phyloP scores from a whole-genome alignment of 1,284 basidiomycete species.

The Microbotryum intermedium region DNA sequence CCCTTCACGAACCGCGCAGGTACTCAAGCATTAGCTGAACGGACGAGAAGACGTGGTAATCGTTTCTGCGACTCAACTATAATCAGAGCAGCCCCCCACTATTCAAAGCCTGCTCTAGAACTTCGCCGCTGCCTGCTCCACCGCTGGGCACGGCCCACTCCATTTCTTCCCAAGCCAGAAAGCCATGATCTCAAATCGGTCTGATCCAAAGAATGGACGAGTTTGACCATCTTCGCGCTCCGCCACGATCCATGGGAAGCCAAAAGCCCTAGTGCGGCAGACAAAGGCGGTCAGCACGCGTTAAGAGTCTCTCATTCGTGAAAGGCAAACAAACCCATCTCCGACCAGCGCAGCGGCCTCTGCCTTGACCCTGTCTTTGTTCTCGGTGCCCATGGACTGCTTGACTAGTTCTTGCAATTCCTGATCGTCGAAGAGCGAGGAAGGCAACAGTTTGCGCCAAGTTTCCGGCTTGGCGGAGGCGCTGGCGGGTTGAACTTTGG shows the following conservation, averaged over 20 bases:
- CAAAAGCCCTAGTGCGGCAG: background rate
- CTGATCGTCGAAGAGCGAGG: background rate
- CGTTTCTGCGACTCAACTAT: background rate
- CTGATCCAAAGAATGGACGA: constrained; percentile 21
- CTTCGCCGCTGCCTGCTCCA: background rate
- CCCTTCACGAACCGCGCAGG: constrained; percentile 22
- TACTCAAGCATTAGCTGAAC: constrained; percentile 18
- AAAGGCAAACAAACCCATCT: constrained; percentile 13
- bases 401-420: constrained; percentile 18
- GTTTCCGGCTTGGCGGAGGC: constrained; percentile 10
- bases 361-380: constrained; percentile 21
- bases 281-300: background rate
- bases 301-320: background rate
- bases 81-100: too few species aligned
- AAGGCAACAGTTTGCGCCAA: background rate
- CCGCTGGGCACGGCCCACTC: constrained; percentile 9
- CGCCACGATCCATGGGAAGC: constrained; percentile 17
- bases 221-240: constrained; percentile 12
- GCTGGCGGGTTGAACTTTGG: background rate
- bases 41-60: background rate
- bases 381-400: constrained; percentile 2
- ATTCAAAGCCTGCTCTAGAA: background rate
- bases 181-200: constrained; percentile 27
- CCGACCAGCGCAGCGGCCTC: constrained; percentile 10
- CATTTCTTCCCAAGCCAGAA: constrained; percentile 22